Evolutionary conservation across 78 protist genomes (phyloP).

Genomic region (Dictyostelium intermedium): DNA sequence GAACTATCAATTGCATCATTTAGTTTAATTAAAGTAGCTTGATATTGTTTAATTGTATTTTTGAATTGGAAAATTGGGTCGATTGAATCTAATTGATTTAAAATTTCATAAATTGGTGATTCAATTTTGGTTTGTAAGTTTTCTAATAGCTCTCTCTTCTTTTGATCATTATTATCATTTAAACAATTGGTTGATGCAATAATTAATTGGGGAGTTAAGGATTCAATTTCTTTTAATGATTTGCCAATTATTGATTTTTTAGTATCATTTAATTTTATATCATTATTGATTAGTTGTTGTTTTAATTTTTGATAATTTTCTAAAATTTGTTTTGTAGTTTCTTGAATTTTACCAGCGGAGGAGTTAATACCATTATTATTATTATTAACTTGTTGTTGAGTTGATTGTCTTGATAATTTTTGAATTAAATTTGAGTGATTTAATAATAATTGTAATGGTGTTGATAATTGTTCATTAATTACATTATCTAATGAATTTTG

Average conservation of each 20-base stretch:
- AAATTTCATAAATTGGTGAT: conserved; percentile 16
- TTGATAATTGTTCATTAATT: background rate
- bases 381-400: background rate
- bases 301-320: background rate
- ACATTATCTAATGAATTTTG: background rate
- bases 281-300: conserved; percentile 18
- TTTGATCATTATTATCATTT: background rate
- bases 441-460: background rate
- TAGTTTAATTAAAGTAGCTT: background rate
- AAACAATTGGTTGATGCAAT: conserved; percentile 17
- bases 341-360: background rate
- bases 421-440: background rate
- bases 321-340: background rate
- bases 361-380: background rate
- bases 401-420: background rate
- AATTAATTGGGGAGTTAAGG: conserved; percentile 11
- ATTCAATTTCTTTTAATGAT: conserved; percentile 16
- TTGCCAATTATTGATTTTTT: background rate
- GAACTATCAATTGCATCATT: conserved; percentile 10
- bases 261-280: background rate
- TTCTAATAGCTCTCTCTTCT: conserved; percentile 23
- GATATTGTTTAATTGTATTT: background rate
- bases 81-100: background rate
- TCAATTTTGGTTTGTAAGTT: background rate
- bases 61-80: background rate